These are phyloP conservation scores for Arctostaphylos glauca DNA, from an alignment of 148 eudicot species.

Conservation along the genomic window DNA sequence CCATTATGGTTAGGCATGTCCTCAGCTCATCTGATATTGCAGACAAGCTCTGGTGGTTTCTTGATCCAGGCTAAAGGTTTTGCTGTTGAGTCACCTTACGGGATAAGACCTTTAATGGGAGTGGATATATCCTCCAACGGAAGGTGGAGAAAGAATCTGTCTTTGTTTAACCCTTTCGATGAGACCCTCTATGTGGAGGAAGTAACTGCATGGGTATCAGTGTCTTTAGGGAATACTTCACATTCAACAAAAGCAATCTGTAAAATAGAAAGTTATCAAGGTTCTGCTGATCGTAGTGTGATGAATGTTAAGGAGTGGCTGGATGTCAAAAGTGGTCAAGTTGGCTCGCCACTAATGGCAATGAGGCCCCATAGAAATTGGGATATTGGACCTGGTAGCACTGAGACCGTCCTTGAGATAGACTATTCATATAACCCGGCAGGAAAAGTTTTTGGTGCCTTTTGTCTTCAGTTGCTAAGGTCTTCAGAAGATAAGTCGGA, in stretches of 20 bases:
- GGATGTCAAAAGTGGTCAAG: conserved; percentile 31
- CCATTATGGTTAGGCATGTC: conserved; percentile 68
- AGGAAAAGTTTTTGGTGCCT: conserved; percentile 45
- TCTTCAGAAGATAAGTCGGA: conserved; percentile 40
- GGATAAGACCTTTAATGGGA: conserved; percentile 39
- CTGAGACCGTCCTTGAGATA: conserved; percentile 52
- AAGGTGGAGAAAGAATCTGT: conserved; percentile 58
- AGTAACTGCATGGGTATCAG: conserved; percentile 51
- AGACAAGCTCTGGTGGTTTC: conserved; percentile 85
- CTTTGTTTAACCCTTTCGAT: conserved; percentile 62
- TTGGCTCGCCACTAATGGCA: conserved; percentile 37
- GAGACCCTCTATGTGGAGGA: conserved; percentile 69
- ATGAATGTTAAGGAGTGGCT: conserved; percentile 30
- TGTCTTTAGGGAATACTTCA: conserved; percentile 38
- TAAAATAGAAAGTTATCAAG: conserved; percentile 28
- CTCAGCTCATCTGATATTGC: conserved; percentile 65
- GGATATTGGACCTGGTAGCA: conserved; percentile 50
- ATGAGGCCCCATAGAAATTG: conserved; percentile 61
- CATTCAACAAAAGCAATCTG: conserved; percentile 44
- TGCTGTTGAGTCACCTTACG: conserved; percentile 68
- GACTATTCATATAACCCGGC: conserved; percentile 34
- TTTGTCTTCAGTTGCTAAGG: conserved; percentile 51
- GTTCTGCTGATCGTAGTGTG: conserved; percentile 21
- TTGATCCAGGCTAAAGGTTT: conserved; percentile 65
- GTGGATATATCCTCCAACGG: conserved; percentile 50